A percentile compares a stretch with the other conserved stretches of the same genome.
Conservation (phyloP, 2,329 filamentous ascomycete genomes). For the Tolypocladium ovalisporum region DNA sequence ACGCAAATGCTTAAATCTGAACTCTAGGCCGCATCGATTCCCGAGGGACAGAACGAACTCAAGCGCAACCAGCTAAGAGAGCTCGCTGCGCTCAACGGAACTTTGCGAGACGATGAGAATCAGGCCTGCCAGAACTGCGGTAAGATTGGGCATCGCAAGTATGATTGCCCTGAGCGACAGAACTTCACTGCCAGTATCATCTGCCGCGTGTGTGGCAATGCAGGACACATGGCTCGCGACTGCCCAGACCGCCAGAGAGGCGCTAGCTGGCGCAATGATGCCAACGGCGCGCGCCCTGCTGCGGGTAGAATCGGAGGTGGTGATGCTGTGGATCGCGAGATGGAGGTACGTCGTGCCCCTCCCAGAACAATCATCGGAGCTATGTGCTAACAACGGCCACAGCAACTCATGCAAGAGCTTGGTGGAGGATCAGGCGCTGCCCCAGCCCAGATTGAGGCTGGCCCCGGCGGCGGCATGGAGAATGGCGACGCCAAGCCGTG, state of each 20-base stretch:
- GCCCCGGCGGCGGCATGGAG: constrained; percentile 49
- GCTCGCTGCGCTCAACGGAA: constrained; percentile 95
- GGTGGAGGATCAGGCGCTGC: constrained; percentile 60
- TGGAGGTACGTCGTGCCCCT: constrained; percentile 57
- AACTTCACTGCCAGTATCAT: constrained; percentile 99
- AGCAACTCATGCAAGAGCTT: constrained; percentile 97
- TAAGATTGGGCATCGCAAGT: constrained; percentile 97
- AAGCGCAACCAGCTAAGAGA: constrained; percentile 98
- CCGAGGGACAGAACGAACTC: constrained; percentile 96
- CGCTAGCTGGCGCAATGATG: constrained; percentile 79
- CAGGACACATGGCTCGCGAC: constrained; percentile 95
- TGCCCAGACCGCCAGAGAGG: constrained; percentile 91
- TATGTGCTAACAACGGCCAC: constrained; percentile 27
- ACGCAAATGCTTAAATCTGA: constrained; percentile 12
- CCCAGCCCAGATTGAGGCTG: constrained; percentile 77
- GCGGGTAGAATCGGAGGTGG: constrained; percentile 62
- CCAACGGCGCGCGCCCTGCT: constrained; percentile 37
- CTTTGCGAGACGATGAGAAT: constrained; percentile 96
- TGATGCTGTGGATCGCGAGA: constrained; percentile 85
- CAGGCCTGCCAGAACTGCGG: constrained; percentile 99
- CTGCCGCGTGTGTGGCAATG: constrained; percentile 94
- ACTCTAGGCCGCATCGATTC: constrained; percentile 83
- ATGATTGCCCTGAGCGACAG: constrained; percentile 93
- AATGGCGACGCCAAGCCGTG: constrained; percentile 65
- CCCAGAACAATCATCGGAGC: not conserved